Percentiles rank a stretch among this genome's conserved stretches.
Conservation (phyloP, 352 stramenopile species). For the Globisporangium spinosum region DNA sequence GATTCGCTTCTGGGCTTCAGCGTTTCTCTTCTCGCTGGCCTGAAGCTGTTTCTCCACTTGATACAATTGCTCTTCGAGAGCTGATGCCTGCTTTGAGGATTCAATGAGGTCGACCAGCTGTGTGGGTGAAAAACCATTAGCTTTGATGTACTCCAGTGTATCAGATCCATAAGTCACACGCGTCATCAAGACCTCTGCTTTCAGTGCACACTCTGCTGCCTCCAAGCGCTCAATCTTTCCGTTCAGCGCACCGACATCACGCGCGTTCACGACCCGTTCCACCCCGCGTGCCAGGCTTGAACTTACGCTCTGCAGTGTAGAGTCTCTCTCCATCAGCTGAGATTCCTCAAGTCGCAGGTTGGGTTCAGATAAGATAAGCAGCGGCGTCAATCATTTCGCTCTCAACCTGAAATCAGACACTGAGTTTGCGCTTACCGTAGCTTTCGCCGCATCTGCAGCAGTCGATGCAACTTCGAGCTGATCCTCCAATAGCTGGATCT, state of each 20-base stretch:
- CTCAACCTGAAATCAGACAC: neutral
- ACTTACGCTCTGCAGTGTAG: slow-evolving; percentile 40
- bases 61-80: slow-evolving; percentile 63
- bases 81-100: slow-evolving; percentile 51
- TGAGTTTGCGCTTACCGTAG: slow-evolving; percentile 7
- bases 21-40: slow-evolving; percentile 49
- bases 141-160: neutral
- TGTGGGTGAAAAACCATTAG: neutral
- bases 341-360: slow-evolving; percentile 63
- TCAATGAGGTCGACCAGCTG: slow-evolving; percentile 69
- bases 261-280: slow-evolving; percentile 43
- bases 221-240: slow-evolving; percentile 62
- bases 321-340: slow-evolving; percentile 59
- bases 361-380: slow-evolving; percentile 41
- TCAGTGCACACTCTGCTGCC: slow-evolving; percentile 56
- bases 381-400: slow-evolving; percentile 17
- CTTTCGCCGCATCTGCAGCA: slow-evolving; percentile 22
- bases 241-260: slow-evolving; percentile 51
- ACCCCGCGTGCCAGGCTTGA: slow-evolving; percentile 43
- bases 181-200: slow-evolving; percentile 44
- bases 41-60: slow-evolving; percentile 48
- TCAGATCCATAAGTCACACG: neutral
- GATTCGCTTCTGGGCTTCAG: slow-evolving; percentile 40
- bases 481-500: slow-evolving; percentile 64
- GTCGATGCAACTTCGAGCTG: slow-evolving; percentile 48